These are phyloP conservation scores for Strobilomyces dryophilus DNA, from an alignment of 768 basidiomycete species.

Conservation along the genomic window DNA sequence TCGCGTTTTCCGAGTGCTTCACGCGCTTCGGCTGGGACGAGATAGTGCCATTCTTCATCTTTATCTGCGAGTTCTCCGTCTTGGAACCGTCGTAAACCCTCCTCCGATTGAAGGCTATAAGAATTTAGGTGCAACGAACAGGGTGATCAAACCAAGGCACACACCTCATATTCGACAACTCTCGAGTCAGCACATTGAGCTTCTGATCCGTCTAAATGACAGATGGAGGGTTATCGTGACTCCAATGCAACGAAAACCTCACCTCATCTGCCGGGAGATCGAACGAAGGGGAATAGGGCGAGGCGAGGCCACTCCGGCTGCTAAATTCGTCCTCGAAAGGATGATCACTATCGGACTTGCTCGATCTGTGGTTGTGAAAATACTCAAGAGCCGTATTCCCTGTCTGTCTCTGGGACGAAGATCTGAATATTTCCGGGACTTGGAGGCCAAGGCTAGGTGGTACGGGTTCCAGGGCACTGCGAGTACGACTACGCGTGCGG, in stretches of 20 bases:
- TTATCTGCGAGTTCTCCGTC: constrained; percentile 54
- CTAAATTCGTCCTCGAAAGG: constrained; percentile 11
- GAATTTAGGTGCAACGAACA: constrained; percentile 8
- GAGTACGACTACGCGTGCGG: constrained; percentile 34
- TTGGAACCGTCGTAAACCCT: constrained; percentile 65
- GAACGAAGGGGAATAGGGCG: constrained; percentile 33
- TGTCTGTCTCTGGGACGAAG: constrained; percentile 36
- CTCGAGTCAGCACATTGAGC: constrained; percentile 29
- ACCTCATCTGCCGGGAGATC: constrained; percentile 36
- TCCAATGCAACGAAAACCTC: constrained; percentile 28
- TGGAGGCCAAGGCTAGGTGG: constrained; percentile 34
- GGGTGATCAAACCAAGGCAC: constrained; percentile 17
- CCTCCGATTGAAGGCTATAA: constrained; percentile 56
- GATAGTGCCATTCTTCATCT: constrained; percentile 81
- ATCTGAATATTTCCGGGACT: constrained; percentile 46
- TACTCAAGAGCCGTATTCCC: constrained; percentile 26
- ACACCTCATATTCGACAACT: constrained; percentile 39
- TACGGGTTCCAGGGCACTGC: constrained; percentile 33
- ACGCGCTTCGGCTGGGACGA: constrained; percentile 69
- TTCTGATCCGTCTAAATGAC: constrained; percentile 21
- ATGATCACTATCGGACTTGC: constrained; percentile 36
- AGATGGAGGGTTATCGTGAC: constrained; percentile 4
- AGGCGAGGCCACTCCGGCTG: constrained; percentile 20
- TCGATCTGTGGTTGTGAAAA: constrained; percentile 39
- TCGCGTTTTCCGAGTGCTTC: constrained; percentile 72